Base-by-base conservation (phyloP, 2,329 filamentous ascomycete genomes). In the Trichoderma atrobrunneum region DNA sequence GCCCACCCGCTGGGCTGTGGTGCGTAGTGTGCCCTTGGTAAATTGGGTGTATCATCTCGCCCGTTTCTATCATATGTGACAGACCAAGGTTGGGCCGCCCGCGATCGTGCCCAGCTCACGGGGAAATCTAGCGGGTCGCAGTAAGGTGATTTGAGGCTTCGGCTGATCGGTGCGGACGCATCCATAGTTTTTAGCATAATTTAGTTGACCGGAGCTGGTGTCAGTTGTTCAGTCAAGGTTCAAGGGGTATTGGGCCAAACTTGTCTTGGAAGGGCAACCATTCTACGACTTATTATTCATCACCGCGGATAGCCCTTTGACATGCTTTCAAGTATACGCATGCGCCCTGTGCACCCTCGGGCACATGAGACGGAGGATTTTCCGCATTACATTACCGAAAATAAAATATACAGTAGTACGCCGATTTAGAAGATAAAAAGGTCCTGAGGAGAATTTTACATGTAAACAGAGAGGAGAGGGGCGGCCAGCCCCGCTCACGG, bases 41-140 rank as follows among this genome's bases (percentile, higher is more conserved):
- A 36, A 21, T 39, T 66, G 63, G 28, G 39, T 54, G 43, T 51
- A 51, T 51, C 48, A 54, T 36, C 63, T 56, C 30, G n/a, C 21
- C 10, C 11, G 21, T 16, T 30, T 21, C 62, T 71, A 66, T 71
- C 70, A 66, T 66, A n/a, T 66, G 18, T 71, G 70, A 71, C 62
- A 51, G 70, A 16, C 59, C 28, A 7, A 24, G 39, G 16, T 54
- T 48, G 34, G 36, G 54, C 70, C 54, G 70, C 54, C 54, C 51
- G 70, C 51, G 70, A 71, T 71, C 70, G 61, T 34, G 60, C 56
- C 64, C 70, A 71, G 70, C 70, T 56, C 36, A 28, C 36, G 64
- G 69, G 60, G 51, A 56, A 64, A 64, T 71, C 61, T 59, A 39
- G 60, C 59, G 59, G 51, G 63, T 71, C 62, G 61, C 34, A 43